phyloP scores from a whole-genome alignment of 176 grass and related monocot genomes.

The Poa annua region DNA sequence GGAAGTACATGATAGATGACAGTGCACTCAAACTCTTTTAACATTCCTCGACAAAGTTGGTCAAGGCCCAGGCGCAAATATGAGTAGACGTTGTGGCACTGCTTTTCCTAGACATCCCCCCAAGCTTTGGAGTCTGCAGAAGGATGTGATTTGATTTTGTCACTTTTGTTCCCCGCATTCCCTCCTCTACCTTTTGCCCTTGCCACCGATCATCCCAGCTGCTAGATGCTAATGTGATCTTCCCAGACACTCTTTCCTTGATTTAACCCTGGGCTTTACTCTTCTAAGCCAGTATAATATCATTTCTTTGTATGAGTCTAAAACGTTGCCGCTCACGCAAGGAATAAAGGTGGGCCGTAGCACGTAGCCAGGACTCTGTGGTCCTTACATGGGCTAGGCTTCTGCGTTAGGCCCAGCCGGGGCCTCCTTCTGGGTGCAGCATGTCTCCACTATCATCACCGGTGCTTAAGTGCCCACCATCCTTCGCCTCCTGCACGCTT shows the following conservation, averaged over 20 bases:
- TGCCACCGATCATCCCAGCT: background rate
- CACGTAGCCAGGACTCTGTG: constrained; percentile 4
- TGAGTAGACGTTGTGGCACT: constrained; percentile 41
- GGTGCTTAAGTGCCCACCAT: constrained; percentile 32
- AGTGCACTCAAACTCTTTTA: constrained; percentile 5
- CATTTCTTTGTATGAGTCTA: background rate
- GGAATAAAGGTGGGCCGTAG: constrained; percentile 34
- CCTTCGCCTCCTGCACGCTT: constrained; percentile 28
- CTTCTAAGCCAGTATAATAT: background rate
- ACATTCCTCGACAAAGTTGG: constrained; percentile 58
- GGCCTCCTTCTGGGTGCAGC: constrained; percentile 25
- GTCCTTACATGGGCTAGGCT: constrained; percentile 34
- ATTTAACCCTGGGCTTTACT: constrained; percentile 42
- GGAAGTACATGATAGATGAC: constrained; percentile 14
- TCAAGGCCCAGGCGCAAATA: constrained; percentile 45
- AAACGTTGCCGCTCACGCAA: constrained; percentile 10
- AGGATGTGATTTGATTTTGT: constrained; percentile 52
- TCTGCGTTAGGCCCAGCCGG: background rate
- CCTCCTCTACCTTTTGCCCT: constrained; percentile 2
- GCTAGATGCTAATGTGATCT: constrained; percentile 30
- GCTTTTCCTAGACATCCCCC: constrained; percentile 3
- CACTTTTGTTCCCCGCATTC: constrained; percentile 47
- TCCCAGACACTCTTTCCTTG: constrained; percentile 33
- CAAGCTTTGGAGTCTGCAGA: constrained; percentile 35
- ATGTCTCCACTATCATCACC: constrained; percentile 10